Evolutionary conservation across 2,329 filamentous ascomycete species (phyloP), one percentile per base, ranked within the genome.

Genomic region (Immersiporthe knoxdaviesiana): DNA sequence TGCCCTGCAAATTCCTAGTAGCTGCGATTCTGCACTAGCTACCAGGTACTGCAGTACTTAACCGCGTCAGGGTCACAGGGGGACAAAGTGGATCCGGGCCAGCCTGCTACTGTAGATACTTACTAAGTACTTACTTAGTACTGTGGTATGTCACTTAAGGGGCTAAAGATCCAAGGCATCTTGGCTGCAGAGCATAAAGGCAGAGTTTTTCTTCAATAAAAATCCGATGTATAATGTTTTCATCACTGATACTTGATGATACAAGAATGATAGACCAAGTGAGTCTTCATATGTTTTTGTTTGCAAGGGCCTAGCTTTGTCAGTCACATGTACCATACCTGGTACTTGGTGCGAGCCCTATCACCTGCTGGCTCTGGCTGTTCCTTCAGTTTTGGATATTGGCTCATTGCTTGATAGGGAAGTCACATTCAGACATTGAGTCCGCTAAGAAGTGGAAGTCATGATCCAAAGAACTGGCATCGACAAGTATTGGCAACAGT

Each of bases 1-100:
- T 44, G 35, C 59, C 1, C 44, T 61, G 61, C 47, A 62, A 56
- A 60, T 68, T 70, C 65, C 58, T 70, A 65, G 68, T 54, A 58
- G 60, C 58, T 39, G 64, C 68, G 58, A 61, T 30, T 52, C 64
- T 39, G 39, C 50, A 24, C 65, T 66, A 58, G 54, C 18, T 21
- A 47, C 54, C 30, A 32, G 30, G 12, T 44, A 41, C 54, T 47
- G 11, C 56, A 44, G 63, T 35, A 58, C 54, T 27, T 37, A 59
- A 50, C 37, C n/a, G 39, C 39, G 27, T 32, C 62, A 16, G 44
- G 30, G 41, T 63, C 39, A 54, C 32, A n/a, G 37, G n/a, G n/a
- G 58, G 35, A 39, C 32, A 61, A 24, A 35, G 21, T 62, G 59
- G 56, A 37, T 24, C 35, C 35, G 12, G 27, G 59, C 35, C 37